Evolutionary conservation across 2,329 filamentous ascomycete genomes (phyloP), one percentile per base, ranked within the genome.

Genomic region (Calonectria pteridis): DNA sequence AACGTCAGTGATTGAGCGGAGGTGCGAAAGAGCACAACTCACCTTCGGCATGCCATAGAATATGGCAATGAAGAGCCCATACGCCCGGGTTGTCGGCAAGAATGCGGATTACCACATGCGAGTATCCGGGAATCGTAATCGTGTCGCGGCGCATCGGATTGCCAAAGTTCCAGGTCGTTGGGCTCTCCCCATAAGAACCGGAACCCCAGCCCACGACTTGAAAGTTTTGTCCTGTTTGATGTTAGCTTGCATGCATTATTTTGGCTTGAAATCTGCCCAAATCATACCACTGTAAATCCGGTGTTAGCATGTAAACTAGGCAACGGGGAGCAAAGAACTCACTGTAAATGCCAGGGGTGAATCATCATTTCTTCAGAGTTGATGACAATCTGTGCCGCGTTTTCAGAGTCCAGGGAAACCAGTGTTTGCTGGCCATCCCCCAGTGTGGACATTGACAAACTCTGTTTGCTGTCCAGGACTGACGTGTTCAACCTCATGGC

Each of bases 51-150:
- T 90, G 88, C 88, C 88, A 90, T 4, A 85, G 82, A 70, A 89
- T 85, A 76, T 90, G 88, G 72, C 88, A 90, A 77, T 90, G 88
- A 26, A 90, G 85, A 1, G 86, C 85, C 88, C 88, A 90, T 4
- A 87, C 77, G 2, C 89, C 89, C 3, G 88, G 85, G 78, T 89
- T 90, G 73, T 90, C 88, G 1, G 87, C 84, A 18, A 87, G 80
- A 40, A 90, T 85, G 67, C 88, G 81, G 26, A 90, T 78, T 28
- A 87, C 77, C 1, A 87, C 79, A 86, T 87, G 89, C 1, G 87
- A 87, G 66, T 86, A 88, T 2, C 84, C 86, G 76, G 88, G 86
- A 2, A 87, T 82, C 10, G 85, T 86, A 6, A 87, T 84, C 6
- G 87, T 88, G 37, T 81, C 79, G 26, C 79, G 75, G 18, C 78